These are phyloP conservation scores for Solanum hybrid DNA, from an alignment of 305 asterid species.

Conservation along the genomic window DNA sequence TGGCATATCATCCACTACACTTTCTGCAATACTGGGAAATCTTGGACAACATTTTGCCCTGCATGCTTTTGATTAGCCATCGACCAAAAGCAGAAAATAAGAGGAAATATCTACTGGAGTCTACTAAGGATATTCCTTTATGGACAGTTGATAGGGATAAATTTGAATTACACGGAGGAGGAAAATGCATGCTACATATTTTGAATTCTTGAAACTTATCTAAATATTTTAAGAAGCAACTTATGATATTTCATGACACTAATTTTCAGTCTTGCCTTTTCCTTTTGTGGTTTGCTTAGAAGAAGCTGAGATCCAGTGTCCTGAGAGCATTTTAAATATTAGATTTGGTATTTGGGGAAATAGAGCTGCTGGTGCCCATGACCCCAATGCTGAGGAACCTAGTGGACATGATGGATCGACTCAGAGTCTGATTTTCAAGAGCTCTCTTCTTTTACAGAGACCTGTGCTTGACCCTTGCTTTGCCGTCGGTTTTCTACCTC, in stretches of 20 bases:
- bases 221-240: background rate
- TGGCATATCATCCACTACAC: background rate
- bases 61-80: background rate
- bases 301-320: slow-evolving; percentile 31
- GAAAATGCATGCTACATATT: background rate
- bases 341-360: slow-evolving; percentile 63
- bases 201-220: background rate
- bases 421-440: slow-evolving; percentile 53
- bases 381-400: slow-evolving; percentile 44
- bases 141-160: background rate
- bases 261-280: background rate
- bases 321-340: slow-evolving; percentile 62
- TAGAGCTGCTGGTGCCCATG: slow-evolving; percentile 78
- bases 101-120: background rate
- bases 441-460: slow-evolving; percentile 64
- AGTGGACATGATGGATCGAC: slow-evolving; percentile 25
- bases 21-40: background rate
- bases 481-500: slow-evolving; percentile 98
- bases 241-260: background rate
- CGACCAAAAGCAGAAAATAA: background rate
- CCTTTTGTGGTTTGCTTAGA: slow-evolving; percentile 28
- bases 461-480: slow-evolving; percentile 94
- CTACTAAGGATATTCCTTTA: background rate
- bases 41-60: background rate
- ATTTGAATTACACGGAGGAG: background rate